Evolutionary conservation across 495 filamentous ascomycete genomes (phyloP).

Genomic region (Glonium stellatum): DNA sequence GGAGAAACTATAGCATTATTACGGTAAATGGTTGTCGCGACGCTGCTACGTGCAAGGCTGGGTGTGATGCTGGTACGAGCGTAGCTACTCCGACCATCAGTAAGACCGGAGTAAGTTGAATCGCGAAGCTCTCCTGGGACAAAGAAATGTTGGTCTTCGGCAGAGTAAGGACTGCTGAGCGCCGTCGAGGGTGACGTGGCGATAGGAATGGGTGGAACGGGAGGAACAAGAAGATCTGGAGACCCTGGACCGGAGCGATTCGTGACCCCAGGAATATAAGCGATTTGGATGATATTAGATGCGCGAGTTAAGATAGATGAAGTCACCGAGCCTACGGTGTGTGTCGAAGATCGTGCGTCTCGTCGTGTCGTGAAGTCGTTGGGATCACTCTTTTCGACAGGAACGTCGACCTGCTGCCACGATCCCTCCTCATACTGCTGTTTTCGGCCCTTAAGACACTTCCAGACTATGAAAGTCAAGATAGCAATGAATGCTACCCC

Average conservation of each 20-base stretch:
- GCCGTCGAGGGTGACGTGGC: slow-evolving; percentile 44
- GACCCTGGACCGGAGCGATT: slow-evolving; percentile 80
- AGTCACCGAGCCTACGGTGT: slow-evolving; percentile 85
- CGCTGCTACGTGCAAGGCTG: slow-evolving; percentile 62
- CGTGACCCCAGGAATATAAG: slow-evolving; percentile 95
- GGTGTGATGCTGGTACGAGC: slow-evolving; percentile 52
- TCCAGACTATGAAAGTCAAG: slow-evolving; percentile 74
- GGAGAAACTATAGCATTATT: slow-evolving; percentile 77
- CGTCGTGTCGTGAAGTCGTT: slow-evolving; percentile 52
- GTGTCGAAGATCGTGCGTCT: slow-evolving; percentile 68
- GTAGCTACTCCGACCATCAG: slow-evolving; percentile 56
- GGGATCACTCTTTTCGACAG: slow-evolving; percentile 45
- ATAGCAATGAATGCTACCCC: slow-evolving; percentile 62
- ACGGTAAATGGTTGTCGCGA: slow-evolving; percentile 88
- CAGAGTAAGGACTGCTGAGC: slow-evolving; percentile 48
- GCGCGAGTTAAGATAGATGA: slow-evolving; percentile 92
- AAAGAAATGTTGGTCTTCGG: slow-evolving; percentile 81
- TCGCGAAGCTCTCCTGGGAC: slow-evolving; percentile 87
- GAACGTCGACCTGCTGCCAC: slow-evolving; percentile 44
- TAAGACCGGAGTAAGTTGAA: slow-evolving; percentile 66
- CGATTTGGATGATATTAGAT: slow-evolving; percentile 98
- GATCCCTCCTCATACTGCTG: slow-evolving; percentile 51
- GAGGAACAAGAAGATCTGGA: slow-evolving; percentile 76
- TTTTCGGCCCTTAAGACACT: slow-evolving; percentile 74
- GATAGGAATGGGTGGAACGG: slow-evolving; percentile 85